A percentile compares a stretch with the other conserved stretches of the same genome.
Evolutionary conservation across 179 eudicot species (phyloP).

Genomic region (Camellia oleifera): DNA sequence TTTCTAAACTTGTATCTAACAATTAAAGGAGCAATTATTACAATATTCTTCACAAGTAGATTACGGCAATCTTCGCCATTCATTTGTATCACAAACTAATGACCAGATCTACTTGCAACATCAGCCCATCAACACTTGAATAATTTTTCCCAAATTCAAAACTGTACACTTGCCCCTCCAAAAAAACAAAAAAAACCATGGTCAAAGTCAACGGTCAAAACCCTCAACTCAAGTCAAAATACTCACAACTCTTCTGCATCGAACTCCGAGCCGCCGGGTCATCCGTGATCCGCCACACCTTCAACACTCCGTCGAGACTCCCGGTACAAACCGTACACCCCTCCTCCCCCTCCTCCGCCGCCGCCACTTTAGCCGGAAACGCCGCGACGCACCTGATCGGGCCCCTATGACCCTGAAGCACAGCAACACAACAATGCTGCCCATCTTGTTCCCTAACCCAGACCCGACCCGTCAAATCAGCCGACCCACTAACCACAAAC

Average conservation of each 20-base stretch:
- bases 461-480: slow-evolving; percentile 36
- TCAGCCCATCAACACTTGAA: no score
- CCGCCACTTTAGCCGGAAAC: slow-evolving; percentile 14
- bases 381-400: slow-evolving; percentile 32
- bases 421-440: slow-evolving; percentile 31
- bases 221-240: slow-evolving; percentile 27
- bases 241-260: slow-evolving; percentile 20
- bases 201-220: no score
- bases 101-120: no score
- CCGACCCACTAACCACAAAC: slow-evolving; percentile 39
- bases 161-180: not conserved
- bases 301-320: slow-evolving; percentile 39
- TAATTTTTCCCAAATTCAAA: no score
- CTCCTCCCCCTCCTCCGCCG: slow-evolving; percentile 22
- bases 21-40: no score
- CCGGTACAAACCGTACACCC: slow-evolving; percentile 36
- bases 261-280: not conserved
- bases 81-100: no score
- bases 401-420: slow-evolving; percentile 41
- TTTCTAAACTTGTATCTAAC: no score
- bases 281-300: slow-evolving; percentile 37
- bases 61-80: no score
- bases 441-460: slow-evolving; percentile 41
- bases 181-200: not conserved
- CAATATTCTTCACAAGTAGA: no score